Percentiles rank a stretch among this genome's conserved stretches.
Evolutionary conservation across 192 early-diverging fungal genomes (phyloP).

Genomic region (Rhizoclosmatium sp.): DNA sequence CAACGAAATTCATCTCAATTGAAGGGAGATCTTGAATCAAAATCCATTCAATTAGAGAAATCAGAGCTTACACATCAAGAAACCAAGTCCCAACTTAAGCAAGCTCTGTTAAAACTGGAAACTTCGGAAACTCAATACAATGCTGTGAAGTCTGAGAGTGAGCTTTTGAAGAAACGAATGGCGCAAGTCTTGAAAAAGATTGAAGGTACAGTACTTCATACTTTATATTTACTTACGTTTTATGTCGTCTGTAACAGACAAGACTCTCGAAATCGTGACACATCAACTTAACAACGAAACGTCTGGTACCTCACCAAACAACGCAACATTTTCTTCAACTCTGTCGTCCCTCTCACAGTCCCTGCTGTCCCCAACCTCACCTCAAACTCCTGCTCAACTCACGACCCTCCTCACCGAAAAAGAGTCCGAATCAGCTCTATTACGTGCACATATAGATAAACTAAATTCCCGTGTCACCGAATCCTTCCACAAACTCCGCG

Average conservation of each 20-base stretch:
- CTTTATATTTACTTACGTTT: neutral
- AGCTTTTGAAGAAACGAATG: constrained; percentile 9
- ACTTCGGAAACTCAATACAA: neutral
- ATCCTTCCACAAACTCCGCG: neutral
- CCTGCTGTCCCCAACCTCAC: neutral
- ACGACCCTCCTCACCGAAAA: neutral
- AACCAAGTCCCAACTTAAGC: neutral
- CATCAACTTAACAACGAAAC: constrained; percentile 12
- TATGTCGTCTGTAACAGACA: neutral
- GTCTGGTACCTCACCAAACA: neutral
- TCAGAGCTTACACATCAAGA: neutral
- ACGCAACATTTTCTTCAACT: neutral
- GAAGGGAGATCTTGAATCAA: neutral
- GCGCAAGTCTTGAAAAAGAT: neutral
- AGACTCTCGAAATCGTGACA: constrained; percentile 2
- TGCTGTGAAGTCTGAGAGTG: neutral
- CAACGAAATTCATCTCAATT: neutral
- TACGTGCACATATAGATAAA: neutral
- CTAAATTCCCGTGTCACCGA: neutral
- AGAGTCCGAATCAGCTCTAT: neutral
- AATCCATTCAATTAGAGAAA: neutral
- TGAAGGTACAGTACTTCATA: neutral
- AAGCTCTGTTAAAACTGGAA: neutral
- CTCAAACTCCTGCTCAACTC: neutral
- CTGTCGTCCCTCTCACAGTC: neutral